These are phyloP conservation scores for Scutellaria baicalensis DNA, from an alignment of 257 asterid species.

Conservation along the genomic window DNA sequence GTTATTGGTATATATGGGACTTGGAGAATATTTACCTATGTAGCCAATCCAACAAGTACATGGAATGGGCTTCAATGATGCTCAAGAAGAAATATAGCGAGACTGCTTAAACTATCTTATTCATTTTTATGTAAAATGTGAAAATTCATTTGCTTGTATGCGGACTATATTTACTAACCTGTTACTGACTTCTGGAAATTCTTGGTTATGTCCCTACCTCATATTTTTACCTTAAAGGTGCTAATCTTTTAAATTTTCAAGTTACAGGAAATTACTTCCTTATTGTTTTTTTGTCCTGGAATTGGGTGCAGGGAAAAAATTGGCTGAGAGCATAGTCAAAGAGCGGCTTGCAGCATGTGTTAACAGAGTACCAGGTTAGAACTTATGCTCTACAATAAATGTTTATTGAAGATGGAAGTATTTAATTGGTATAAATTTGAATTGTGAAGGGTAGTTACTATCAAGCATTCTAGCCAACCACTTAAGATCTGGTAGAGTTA, in stretches of 20 bases:
- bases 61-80: background rate
- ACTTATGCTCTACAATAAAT: slow-evolving; percentile 3
- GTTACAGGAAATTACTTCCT: background rate
- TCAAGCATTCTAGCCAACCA: background rate
- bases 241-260: background rate
- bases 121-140: background rate
- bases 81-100: background rate
- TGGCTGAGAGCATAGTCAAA: slow-evolving; percentile 86
- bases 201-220: background rate
- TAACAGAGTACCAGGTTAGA: slow-evolving; percentile 76
- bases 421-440: background rate
- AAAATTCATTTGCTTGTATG: background rate
- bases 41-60: background rate
- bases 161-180: background rate
- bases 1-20: background rate
- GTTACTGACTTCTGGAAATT: background rate
- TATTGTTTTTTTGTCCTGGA: slow-evolving; percentile 2
- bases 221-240: background rate
- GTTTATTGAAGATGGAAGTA: background rate
- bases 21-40: background rate
- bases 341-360: slow-evolving; percentile 96
- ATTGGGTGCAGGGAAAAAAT: slow-evolving; percentile 62
- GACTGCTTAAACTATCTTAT: background rate
- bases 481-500: background rate
- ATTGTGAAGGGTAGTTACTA: background rate